These are phyloP conservation scores for Furcasterigmium furcatum DNA, from an alignment of 2,329 filamentous ascomycete species.

Conservation along the genomic window DNA sequence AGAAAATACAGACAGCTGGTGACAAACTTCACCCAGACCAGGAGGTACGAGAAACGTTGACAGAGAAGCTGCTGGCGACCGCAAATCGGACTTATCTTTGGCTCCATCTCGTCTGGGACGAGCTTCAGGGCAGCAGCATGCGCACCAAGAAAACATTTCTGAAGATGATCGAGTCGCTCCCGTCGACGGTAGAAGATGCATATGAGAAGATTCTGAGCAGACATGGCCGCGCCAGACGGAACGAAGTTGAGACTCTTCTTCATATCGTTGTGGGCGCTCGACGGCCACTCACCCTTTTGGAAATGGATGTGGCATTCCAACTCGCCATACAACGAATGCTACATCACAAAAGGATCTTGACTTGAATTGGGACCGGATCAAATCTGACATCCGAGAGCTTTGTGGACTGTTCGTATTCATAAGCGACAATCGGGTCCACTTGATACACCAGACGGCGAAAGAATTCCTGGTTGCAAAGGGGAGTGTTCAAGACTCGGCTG, in stretches of 20 bases:
- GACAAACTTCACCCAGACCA: not conserved
- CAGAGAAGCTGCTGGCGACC: slow-evolving; percentile 1
- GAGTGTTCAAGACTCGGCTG: not conserved
- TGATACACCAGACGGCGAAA: slow-evolving; percentile 5
- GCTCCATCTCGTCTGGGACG: slow-evolving; percentile 7
- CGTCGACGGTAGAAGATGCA: slow-evolving; percentile 6
- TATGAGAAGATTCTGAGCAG: slow-evolving; percentile 8
- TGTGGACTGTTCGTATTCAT: slow-evolving; percentile 4
- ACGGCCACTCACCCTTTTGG: slow-evolving; percentile 7
- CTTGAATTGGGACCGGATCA: not conserved
- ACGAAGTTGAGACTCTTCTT: slow-evolving; percentile 2
- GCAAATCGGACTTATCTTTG: slow-evolving; percentile 9
- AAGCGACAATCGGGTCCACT: slow-evolving; percentile 1
- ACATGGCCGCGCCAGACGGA: not conserved
- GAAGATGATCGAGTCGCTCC: slow-evolving; percentile 6
- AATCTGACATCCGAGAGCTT: not conserved
- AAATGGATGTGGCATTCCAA: slow-evolving; percentile 7
- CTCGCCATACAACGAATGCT: not conserved
- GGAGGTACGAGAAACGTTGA: not conserved
- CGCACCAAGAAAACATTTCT: slow-evolving; percentile 1
- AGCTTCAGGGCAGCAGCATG: slow-evolving; percentile 2
- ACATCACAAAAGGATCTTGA: not conserved
- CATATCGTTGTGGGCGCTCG: slow-evolving; percentile 11
- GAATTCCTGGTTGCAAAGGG: slow-evolving; percentile 3
- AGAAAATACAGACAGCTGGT: not conserved